Base-by-base conservation (phyloP, 2,329 filamentous ascomycete species). In the Fusarium liriodendri region DNA sequence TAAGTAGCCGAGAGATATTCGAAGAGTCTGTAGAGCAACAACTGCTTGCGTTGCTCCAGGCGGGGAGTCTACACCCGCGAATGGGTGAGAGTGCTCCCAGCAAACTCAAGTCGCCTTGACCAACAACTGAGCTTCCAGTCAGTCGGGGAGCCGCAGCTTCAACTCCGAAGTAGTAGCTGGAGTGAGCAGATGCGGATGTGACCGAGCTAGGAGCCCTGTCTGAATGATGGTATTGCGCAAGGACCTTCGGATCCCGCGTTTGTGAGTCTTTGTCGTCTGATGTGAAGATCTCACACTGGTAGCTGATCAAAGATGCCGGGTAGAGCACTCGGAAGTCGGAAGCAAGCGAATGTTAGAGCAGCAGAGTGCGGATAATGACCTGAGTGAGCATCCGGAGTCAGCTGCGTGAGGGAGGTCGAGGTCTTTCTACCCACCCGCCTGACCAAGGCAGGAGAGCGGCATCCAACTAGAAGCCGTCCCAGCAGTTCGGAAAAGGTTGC, bases 401-500 rank as follows among this genome's bases (percentile, higher is more conserved):
- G 42, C 22, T 27, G 18, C 14, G 14, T 33, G 47, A 59, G 58
- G 64, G 64, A 64, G 25, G 33, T 25, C 32, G 45, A 27, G 22
- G 38, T 62, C 65, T 69, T 77, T 73, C 40, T 77, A 72, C 60
- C 45, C 47, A 67, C 57, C 25, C 54, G 47, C 50, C 65, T 20
- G 61, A 47, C 54, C 60, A 67, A 54, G 29, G 35, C 8, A 42
- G 62, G 35, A 55, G n/a, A 29, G 32, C 16, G 22, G n/a, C 61
- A 62, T 58, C 70, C 72, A 72, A 72, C 45, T 63, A 72, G 70
- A 77, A 65, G 70, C 61, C 59, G 33, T 74, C 55, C 75, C 70
- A 54, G 42, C 42, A 52, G 45, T 63, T 45, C 27, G 72, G 74
- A 64, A 76, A 69, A 57, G 64, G 62, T 29, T 74, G 64, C 25